Percentiles rank a stretch among this genome's conserved stretches.
Evolutionary conservation across 108 stramenopile species (phyloP).

Genomic region (Pseudonitzschia multiseries): DNA sequence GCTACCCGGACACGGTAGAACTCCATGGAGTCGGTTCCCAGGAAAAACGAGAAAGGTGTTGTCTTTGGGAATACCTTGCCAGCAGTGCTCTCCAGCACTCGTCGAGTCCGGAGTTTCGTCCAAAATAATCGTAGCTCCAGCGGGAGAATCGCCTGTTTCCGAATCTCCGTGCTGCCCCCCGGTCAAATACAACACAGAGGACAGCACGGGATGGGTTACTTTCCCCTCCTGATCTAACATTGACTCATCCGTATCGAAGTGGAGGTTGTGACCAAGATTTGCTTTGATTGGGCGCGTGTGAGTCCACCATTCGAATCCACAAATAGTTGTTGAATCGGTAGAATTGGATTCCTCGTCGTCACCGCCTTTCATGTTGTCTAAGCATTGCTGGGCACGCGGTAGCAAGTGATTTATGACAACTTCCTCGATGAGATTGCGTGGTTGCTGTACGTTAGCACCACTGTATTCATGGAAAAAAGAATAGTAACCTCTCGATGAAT

Average conservation of each 20-base stretch:
- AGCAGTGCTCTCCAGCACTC: conserved; percentile 48
- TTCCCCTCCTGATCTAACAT: conserved; percentile 51
- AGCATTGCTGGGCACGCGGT: conserved; percentile 54
- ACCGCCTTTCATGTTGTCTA: not conserved
- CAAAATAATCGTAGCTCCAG: conserved; percentile 80
- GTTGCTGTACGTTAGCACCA: conserved; percentile 18
- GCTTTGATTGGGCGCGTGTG: conserved; percentile 77
- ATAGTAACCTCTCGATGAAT: conserved; percentile 74
- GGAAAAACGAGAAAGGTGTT: conserved; percentile 76
- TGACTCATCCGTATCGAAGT: conserved; percentile 90
- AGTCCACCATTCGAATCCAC: conserved; percentile 86
- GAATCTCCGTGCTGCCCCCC: conserved; percentile 36
- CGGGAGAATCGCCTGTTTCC: conserved; percentile 13
- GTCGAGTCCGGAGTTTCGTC: conserved; percentile 76
- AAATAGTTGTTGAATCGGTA: conserved; percentile 37
- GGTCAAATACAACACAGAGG: conserved; percentile 78
- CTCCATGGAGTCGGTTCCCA: conserved; percentile 83
- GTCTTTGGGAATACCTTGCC: conserved; percentile 57
- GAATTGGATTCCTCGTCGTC: conserved; percentile 9
- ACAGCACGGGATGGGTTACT: conserved; percentile 80
- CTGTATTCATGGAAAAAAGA: conserved; percentile 68
- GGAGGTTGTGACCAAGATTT: conserved; percentile 86
- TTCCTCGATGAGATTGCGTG: conserved; percentile 67
- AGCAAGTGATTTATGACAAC: conserved; percentile 67
- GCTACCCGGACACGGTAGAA: conserved; percentile 73